These are phyloP conservation scores for Hypoxylon sp. DNA, from an alignment of 2,329 filamentous ascomycete species.

Conservation along the genomic window DNA sequence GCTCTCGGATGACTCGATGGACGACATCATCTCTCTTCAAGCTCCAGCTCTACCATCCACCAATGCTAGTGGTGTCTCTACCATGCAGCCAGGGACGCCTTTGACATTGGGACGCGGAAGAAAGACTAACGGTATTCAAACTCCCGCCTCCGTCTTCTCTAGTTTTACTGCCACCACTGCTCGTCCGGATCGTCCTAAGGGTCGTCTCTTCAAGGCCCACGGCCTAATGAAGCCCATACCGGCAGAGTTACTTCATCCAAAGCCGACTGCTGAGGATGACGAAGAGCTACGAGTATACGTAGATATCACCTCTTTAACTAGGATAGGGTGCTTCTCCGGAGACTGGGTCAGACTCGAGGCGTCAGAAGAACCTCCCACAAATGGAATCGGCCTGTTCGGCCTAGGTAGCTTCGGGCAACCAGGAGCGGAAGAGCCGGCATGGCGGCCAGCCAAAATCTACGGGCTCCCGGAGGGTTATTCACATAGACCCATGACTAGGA, in stretches of 20 bases:
- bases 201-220: conserved; percentile 87
- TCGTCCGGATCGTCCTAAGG: conserved; percentile 77
- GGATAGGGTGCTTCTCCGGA: conserved; percentile 95
- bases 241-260: conserved; percentile 85
- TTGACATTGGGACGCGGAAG: conserved; percentile 77
- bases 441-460: conserved; percentile 90
- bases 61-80: conserved; percentile 83
- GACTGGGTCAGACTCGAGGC: conserved; percentile 94
- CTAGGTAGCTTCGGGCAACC: conserved; percentile 76
- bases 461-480: conserved; percentile 85
- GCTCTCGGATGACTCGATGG: conserved; percentile 89
- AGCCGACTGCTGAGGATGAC: conserved; percentile 82
- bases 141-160: conserved; percentile 90
- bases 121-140: conserved; percentile 79
- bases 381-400: conserved; percentile 76
- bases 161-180: conserved; percentile 88
- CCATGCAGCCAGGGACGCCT: conserved; percentile 84
- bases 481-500: conserved; percentile 71
- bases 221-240: conserved; percentile 80
- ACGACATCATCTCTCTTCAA: conserved; percentile 92
- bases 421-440: conserved; percentile 73
- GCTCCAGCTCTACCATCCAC: conserved; percentile 84
- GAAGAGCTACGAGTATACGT: conserved; percentile 93
- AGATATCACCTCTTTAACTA: conserved; percentile 85
- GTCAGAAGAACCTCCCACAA: conserved; percentile 78